Base-by-base conservation (phyloP, 495 filamentous ascomycete genomes). In the Cercophora newfieldiana region DNA sequence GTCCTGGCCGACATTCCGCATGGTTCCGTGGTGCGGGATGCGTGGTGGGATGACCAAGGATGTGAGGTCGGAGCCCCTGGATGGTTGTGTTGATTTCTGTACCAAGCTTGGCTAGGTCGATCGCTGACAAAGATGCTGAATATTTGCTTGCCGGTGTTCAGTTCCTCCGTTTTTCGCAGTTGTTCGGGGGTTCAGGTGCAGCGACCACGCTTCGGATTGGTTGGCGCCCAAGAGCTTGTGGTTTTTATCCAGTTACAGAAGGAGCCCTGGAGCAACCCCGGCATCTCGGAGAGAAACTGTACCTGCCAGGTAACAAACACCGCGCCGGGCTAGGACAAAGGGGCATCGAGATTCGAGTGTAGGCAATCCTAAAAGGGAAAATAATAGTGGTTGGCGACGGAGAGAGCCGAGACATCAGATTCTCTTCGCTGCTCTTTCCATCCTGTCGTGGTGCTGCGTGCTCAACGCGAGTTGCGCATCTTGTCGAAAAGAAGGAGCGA, bases 1-100 rank as follows among this genome's bases (percentile, higher is more conserved):
- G 21, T n/a, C 58, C 29, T 28, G 58, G 21, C 58, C 58, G n/a
- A 60, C 18, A 25, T 31, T 60, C 58, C 58, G 58, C 31, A 4
- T 29, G 55, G n/a, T 1, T 30, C 55, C 55, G 4, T 33, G 26
- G 24, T 30, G 24, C 24, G 26, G 24, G 14, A 26, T 31, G 19
- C 16, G 28, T n/a, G 26, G 55, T 12, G 25, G 29, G 22, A 18
- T 22, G 25, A 37, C 33, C 8, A 2, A 7, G 55, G n/a, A n/a
- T n/a, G n/a, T n/a, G n/a, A n/a, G n/a, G n/a, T n/a, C n/a, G n/a
- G n/a, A 14, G 37, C 37, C 30, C 30, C 12, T 33, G 5, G 30
- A 12, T 33, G 12, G 30, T 4, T 2, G 37, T 44, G 37, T 44
- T 16, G 10, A 6, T 14, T 8, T 4, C 10, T 44, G 37, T 2